phyloP scores from a whole-genome alignment of 768 basidiomycete species.

The Ramaria sp. region DNA sequence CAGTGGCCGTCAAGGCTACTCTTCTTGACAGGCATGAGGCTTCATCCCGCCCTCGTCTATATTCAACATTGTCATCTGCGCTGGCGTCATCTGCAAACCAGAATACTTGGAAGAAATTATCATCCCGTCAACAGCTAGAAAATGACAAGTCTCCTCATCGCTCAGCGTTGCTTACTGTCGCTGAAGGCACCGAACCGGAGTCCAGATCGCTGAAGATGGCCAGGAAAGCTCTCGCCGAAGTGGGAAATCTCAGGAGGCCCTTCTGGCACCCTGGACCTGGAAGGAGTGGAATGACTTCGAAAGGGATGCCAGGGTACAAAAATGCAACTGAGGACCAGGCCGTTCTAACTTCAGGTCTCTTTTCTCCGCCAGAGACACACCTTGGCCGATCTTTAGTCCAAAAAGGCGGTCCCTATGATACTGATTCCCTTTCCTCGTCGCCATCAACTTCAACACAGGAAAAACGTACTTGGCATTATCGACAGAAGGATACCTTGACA shows the following conservation, averaged over 20 bases:
- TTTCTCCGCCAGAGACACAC: neutral
- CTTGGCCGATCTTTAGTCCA: neutral
- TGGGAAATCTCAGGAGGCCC: slow-evolving; percentile 17
- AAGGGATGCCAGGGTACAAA: neutral
- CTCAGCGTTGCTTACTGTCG: neutral
- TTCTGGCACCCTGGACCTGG: neutral
- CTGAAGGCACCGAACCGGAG: neutral
- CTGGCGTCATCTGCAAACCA: neutral
- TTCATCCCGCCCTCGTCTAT: neutral
- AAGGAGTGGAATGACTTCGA: too few species aligned
- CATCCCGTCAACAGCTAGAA: neutral
- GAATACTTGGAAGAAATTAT: neutral
- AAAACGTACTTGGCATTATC: neutral
- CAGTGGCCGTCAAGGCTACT: too few species aligned
- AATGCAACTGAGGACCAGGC: neutral
- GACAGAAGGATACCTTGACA: neutral
- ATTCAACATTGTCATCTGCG: neutral
- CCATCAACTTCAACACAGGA: neutral
- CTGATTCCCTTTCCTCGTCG: neutral
- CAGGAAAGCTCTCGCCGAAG: slow-evolving; percentile 13
- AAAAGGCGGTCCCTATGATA: neutral
- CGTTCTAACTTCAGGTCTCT: neutral
- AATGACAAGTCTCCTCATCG: neutral
- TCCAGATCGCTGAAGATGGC: neutral
- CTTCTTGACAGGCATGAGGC: neutral